Evolutionary conservation across 208 protist genomes (phyloP).

Genomic region (Leishmania amazonensis): DNA sequence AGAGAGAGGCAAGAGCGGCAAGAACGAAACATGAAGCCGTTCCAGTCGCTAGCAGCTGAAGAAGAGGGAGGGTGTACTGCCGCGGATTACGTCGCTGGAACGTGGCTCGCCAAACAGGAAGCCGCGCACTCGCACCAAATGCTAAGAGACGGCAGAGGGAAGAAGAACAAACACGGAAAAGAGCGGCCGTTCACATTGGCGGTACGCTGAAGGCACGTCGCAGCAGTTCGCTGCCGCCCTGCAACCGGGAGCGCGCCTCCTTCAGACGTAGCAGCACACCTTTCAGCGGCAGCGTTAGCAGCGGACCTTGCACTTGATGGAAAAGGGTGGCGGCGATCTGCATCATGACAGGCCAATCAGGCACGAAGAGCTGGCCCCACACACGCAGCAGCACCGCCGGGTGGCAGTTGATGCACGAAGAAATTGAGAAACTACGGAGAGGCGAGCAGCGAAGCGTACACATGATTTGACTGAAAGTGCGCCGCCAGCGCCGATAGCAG

Average conservation of each 20-base stretch:
- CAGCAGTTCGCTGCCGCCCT: constrained; percentile 17
- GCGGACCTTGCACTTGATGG: constrained; percentile 28
- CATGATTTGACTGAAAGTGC: constrained; percentile 35
- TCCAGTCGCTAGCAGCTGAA: neutral
- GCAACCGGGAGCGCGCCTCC: constrained; percentile 14
- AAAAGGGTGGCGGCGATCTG: constrained; percentile 49
- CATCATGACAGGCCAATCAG: constrained; percentile 55
- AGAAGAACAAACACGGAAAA: neutral
- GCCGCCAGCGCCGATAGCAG: constrained; percentile 45
- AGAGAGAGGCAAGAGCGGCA: neutral
- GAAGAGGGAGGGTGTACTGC: neutral
- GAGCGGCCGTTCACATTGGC: neutral
- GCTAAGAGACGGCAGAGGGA: neutral
- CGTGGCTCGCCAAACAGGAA: neutral
- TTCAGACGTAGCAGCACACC: constrained; percentile 47
- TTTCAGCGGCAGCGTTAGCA: constrained; percentile 51
- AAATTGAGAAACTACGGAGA: constrained; percentile 72
- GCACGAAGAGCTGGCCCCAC: constrained; percentile 53
- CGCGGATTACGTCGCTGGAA: neutral
- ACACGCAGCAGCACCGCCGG: constrained; percentile 41
- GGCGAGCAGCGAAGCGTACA: constrained; percentile 50
- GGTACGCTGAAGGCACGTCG: constrained; percentile 13
- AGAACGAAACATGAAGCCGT: neutral
- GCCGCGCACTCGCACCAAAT: neutral
- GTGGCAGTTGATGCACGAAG: constrained; percentile 58